Base-by-base conservation (phyloP, 2,329 filamentous ascomycete species). In the Colletotrichum spinosum region DNA sequence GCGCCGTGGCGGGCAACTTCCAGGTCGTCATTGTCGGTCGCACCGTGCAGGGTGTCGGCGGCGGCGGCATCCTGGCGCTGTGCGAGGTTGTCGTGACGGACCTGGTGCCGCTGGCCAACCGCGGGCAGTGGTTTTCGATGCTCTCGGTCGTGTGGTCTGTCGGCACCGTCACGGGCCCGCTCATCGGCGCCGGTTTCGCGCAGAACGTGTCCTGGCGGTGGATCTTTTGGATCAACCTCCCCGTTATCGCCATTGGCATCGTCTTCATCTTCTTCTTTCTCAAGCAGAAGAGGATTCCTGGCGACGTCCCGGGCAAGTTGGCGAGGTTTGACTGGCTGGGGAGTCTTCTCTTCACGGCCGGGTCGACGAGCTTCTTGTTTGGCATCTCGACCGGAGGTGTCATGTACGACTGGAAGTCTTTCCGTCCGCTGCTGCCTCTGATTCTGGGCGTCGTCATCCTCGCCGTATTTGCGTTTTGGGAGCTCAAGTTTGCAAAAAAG, bases 211-310 rank as follows among this genome's bases (percentile, higher is more conserved):
- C 75, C 1, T 88, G 87, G 88, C 76, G 84, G 8, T 91, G 88
- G 88, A 84, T 90, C 53, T 89, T 90, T 71, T 91, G 84, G 81
- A 81, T 89, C 69, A 90, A 90, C 68, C 75, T 89, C 2, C 86
- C 87, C 2, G 83, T 89, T 70, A 79, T 83, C 37, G 84, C 77
- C 2, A 62, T 86, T n/a, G 83, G 81, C 3, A 73, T 78, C 13
- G 68, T 82, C 42, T 74, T 86, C 68, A 76, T 86, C 13, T 55
- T 72, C 38, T 68, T 88, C 33, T 88, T 87, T 74, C 76, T 89
- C 17, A 69, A 70, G 48, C 71, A 71, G 59, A 59, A 55, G 12
- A 58, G 60, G 17, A 41, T 72, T 7, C 69, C 70, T 3, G 71
- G 71, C 3, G 41, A 59, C 8, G 52, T 70, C 41, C n/a, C 38